A percentile compares a stretch with the other conserved stretches of the same genome.
phyloP scores from a whole-genome alignment of 2,329 filamentous ascomycete species.

The Phialemoniopsis sp. region DNA sequence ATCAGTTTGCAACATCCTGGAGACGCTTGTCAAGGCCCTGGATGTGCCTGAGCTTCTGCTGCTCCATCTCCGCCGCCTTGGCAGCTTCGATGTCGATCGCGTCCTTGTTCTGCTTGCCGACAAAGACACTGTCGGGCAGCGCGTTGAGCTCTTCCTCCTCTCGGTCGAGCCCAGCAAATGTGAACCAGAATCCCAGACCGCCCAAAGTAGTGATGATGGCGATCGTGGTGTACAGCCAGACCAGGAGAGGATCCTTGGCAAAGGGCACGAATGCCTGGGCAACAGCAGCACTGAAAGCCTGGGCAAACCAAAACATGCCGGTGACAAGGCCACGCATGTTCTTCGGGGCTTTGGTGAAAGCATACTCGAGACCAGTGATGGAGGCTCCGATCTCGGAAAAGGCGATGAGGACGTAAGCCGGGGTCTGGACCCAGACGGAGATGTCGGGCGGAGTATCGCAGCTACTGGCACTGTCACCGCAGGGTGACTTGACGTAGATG shows the following conservation, averaged over 20 bases:
- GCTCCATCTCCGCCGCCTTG: too few relatives aligned
- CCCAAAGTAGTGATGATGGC: slow-evolving; percentile 60
- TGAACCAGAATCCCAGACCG: slow-evolving; percentile 63
- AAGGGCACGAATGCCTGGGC: slow-evolving; percentile 50
- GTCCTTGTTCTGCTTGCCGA: too few relatives aligned
- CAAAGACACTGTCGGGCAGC: too few relatives aligned
- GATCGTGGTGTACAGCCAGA: slow-evolving; percentile 69
- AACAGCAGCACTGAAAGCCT: slow-evolving; percentile 61
- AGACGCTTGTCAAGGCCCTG: too few relatives aligned
- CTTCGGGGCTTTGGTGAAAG: slow-evolving; percentile 70
- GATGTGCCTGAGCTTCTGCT: too few relatives aligned
- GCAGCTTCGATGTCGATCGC: too few relatives aligned
- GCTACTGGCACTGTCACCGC: slow-evolving; percentile 42
- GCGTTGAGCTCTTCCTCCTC: slow-evolving; percentile 60
- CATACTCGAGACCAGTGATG: slow-evolving; percentile 63
- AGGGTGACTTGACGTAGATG: slow-evolving; percentile 59
- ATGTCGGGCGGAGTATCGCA: slow-evolving; percentile 43
- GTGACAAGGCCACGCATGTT: slow-evolving; percentile 70
- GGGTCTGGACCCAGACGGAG: slow-evolving; percentile 58
- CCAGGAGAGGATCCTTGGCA: slow-evolving; percentile 56
- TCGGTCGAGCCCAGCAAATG: slow-evolving; percentile 52
- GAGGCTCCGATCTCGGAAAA: slow-evolving; percentile 43
- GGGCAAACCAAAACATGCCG: slow-evolving; percentile 63
- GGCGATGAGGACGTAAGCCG: slow-evolving; percentile 42
- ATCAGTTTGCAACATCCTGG: too few relatives aligned